These are phyloP conservation scores for Kingdonia uniflora DNA, from an alignment of 164 flowering plant genomes.

Conservation along the genomic window DNA sequence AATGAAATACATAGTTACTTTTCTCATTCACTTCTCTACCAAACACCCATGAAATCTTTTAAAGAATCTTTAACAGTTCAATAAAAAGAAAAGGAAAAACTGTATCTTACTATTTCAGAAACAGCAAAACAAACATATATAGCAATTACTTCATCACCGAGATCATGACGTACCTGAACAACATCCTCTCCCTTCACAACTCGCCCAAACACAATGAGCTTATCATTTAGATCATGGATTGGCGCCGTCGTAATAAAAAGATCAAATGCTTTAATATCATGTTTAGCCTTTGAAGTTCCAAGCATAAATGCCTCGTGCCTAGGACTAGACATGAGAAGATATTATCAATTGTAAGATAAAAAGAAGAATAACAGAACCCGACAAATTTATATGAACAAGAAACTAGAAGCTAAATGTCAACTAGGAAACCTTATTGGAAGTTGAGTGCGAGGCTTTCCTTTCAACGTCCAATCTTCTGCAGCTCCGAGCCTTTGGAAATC, in stretches of 20 bases:
- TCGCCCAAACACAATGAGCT: slow-evolving; percentile 79
- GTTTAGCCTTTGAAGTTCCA: slow-evolving; percentile 74
- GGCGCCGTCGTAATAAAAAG: slow-evolving; percentile 87
- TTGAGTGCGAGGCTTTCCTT: slow-evolving; percentile 46
- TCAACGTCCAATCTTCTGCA: slow-evolving; percentile 73
- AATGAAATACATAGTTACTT: too few species aligned
- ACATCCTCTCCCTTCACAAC: slow-evolving; percentile 87
- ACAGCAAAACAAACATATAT: too few species aligned
- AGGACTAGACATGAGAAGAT: slow-evolving; percentile 24
- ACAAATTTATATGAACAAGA: neutral
- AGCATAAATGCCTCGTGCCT: slow-evolving; percentile 96
- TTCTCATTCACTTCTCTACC: too few species aligned
- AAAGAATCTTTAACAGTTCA: too few species aligned
- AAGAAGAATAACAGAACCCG: neutral
- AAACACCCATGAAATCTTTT: too few species aligned
- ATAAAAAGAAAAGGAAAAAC: too few species aligned
- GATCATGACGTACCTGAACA: slow-evolving; percentile 50
- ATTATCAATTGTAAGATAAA: neutral
- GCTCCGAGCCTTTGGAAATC: slow-evolving; percentile 40
- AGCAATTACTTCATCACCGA: too few species aligned
- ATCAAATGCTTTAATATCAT: slow-evolving; percentile 43
- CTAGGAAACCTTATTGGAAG: slow-evolving; percentile 44
- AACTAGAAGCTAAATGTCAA: neutral
- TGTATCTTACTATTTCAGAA: too few species aligned
- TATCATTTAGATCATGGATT: slow-evolving; percentile 71